phyloP scores from a whole-genome alignment of 2,329 filamentous ascomycete species.

The Aureobasidium sp. region DNA sequence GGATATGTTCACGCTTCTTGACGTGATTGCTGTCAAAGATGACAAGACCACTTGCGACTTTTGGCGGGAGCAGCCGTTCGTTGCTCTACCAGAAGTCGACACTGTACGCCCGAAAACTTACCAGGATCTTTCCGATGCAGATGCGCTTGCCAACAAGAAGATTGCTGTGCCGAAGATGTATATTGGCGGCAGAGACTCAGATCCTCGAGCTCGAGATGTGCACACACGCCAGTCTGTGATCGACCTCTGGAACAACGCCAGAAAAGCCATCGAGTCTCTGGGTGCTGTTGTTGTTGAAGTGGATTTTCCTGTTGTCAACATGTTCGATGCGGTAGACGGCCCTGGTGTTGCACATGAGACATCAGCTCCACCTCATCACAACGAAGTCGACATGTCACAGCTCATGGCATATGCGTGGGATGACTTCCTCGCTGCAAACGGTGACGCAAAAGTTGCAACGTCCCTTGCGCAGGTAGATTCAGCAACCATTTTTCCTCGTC shows the following conservation, averaged over 20 bases:
- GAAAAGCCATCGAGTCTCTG: no score
- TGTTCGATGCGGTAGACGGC: neutral
- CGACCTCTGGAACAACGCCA: no score
- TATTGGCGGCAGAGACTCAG: no score
- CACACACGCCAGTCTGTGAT: no score
- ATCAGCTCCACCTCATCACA: neutral
- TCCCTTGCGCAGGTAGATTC: neutral
- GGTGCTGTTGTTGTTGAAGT: neutral
- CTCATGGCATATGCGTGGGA: conserved; percentile 43
- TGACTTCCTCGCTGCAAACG: conserved; percentile 38
- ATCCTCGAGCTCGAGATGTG: no score
- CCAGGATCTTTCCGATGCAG: neutral
- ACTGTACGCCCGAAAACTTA: neutral
- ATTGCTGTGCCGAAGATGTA: neutral
- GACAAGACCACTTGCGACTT: conserved; percentile 44
- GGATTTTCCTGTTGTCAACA: neutral
- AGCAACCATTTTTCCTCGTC: neutral
- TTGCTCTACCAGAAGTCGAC: conserved; percentile 30
- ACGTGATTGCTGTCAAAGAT: conserved; percentile 34
- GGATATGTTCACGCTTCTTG: conserved; percentile 43
- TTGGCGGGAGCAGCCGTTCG: conserved; percentile 43
- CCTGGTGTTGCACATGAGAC: no score
- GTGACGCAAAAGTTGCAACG: conserved; percentile 28
- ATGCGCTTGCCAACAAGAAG: neutral
- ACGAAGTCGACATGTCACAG: neutral